Evolutionary conservation across 768 basidiomycete genomes (phyloP).

Genomic region (Mrakia frigida): DNA sequence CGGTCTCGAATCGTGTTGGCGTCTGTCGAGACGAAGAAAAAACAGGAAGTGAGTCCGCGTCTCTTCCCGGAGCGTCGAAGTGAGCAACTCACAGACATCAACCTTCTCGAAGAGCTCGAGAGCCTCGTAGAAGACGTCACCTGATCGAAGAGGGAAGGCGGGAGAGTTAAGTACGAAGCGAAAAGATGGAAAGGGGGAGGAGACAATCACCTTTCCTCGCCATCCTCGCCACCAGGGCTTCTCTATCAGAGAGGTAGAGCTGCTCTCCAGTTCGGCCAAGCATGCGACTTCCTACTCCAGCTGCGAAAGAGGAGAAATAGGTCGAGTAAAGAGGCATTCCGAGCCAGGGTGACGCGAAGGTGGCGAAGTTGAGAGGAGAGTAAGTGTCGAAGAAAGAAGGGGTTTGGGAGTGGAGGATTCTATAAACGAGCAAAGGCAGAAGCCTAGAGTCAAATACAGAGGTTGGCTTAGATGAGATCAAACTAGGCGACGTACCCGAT

Average conservation of each 20-base stretch:
- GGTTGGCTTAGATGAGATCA: no score
- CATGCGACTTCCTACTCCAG: constrained; percentile 61
- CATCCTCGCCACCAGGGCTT: constrained; percentile 52
- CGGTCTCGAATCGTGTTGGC: constrained; percentile 14
- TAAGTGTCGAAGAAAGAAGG: constrained; percentile 70
- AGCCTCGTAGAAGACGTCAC: constrained; percentile 7
- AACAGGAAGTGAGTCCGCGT: not conserved
- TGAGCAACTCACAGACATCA: not conserved
- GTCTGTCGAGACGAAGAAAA: not conserved
- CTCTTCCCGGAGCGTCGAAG: not conserved
- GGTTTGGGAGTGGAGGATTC: constrained; percentile 41
- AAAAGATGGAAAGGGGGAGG: constrained; percentile 39
- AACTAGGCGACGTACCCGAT: not conserved
- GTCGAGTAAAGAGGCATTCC: constrained; percentile 63
- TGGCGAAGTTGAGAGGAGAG: constrained; percentile 71
- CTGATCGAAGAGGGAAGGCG: not conserved
- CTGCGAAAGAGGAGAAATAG: constrained; percentile 58
- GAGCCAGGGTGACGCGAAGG: constrained; percentile 76
- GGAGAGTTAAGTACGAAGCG: not conserved
- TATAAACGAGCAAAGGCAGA: not conserved
- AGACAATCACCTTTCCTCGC: constrained; percentile 48
- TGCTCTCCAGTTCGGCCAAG: constrained; percentile 76
- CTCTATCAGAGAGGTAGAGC: constrained; percentile 68
- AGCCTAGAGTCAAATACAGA: not conserved
- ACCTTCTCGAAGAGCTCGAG: not conserved